These are phyloP conservation scores for Blastocystis sp. DNA, from an alignment of 352 stramenopile species.

Conservation along the genomic window DNA sequence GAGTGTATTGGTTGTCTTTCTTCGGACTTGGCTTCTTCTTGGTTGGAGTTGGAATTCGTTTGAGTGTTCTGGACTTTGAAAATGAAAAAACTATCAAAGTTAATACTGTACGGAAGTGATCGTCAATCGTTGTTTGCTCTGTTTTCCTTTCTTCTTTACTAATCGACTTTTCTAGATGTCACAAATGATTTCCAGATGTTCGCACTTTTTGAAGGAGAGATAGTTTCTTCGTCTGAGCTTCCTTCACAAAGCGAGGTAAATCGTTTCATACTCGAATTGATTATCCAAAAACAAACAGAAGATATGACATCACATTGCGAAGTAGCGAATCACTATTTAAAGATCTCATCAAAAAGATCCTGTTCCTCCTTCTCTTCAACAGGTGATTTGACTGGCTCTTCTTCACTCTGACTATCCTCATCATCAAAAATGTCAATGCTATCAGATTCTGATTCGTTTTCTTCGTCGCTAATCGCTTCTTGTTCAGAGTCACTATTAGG, in stretches of 20 bases:
- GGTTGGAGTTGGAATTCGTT: no score
- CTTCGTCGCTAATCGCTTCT: background rate
- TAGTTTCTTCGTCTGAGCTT: background rate
- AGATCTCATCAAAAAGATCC: conserved; percentile 6
- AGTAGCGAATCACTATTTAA: background rate
- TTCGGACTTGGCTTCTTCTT: background rate
- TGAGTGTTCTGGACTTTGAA: no score
- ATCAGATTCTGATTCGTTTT: background rate
- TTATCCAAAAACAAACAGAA: background rate
- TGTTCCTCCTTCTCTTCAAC: background rate
- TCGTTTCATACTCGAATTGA: background rate
- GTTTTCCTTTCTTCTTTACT: no score
- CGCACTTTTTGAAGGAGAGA: no score
- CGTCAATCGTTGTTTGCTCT: no score
- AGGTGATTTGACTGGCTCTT: background rate
- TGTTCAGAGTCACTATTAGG: background rate
- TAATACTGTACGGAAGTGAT: no score
- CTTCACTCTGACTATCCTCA: background rate
- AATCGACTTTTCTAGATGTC: no score
- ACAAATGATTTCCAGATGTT: no score
- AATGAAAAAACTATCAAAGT: no score
- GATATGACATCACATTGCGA: background rate
- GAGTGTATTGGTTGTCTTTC: background rate
- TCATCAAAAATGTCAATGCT: background rate
- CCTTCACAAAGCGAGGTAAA: background rate